Evolutionary conservation across 2,329 filamentous ascomycete genomes (phyloP), one percentile per base, ranked within the genome.

Genomic region (Paradendryphiella salina): DNA sequence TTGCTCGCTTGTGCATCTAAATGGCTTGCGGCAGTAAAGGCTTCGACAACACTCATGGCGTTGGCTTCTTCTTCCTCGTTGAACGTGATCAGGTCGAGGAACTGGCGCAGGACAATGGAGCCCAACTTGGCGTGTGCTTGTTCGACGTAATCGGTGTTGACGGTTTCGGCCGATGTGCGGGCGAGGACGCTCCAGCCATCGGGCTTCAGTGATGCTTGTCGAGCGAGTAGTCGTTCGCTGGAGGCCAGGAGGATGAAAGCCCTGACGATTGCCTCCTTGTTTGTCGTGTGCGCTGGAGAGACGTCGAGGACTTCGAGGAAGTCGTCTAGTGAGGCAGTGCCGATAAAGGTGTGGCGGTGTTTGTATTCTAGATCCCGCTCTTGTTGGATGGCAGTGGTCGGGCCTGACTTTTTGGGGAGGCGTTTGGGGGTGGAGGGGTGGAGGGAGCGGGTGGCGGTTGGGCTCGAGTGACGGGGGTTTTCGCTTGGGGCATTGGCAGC

Each of bases 291-390:
- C 2, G 53, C 34, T 1, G 60, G 34, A 0, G 60, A 54, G 3
- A 65, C 49, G 8, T 69, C 66, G 3, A 71, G 62, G 4, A 59
- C 40, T 10, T 64, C 58, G 15, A 71, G 59, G 39, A 70, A 70
- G 44, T 63, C 54, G 49, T 69, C 59, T 0, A 71, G 56, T 0
- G 66, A 71, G 4, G 65, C 65, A 1, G 68, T 67, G 28, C 68
- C 68, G 36, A 71, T 58, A 40, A 70, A 71, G 7, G 62, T 70
- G 54, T 71, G 67, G 23, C 67, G 67, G 46, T 69, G 62, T 35
- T 69, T 65, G 59, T 71, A 70, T 41, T 69, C 63, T 2, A 69
- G 56, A 14, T 69, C 67, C 6, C 57, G 57, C 43, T 67, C 66
- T 36, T 58, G 48, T 21, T 60, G 57, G 10, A 50, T 46, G 11